A percentile compares a stretch with the other conserved stretches of the same genome.
Conservation (phyloP, 305 asterid species). For the Coffea humblotiana region DNA sequence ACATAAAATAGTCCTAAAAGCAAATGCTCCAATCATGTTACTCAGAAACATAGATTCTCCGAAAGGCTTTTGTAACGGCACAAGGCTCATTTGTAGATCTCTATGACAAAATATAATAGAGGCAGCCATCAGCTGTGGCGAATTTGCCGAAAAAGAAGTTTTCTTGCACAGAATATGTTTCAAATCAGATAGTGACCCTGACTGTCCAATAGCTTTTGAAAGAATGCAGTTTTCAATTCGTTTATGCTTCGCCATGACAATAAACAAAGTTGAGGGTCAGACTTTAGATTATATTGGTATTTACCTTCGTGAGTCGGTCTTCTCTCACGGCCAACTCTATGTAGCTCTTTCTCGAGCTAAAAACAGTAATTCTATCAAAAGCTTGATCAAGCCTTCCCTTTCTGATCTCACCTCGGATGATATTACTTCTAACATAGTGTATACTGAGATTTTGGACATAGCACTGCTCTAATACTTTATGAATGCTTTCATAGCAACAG, state of each 20-base stretch:
- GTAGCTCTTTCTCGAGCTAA: no score
- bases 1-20: neutral
- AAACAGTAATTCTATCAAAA: no score
- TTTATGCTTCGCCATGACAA: neutral
- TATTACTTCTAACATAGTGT: no score
- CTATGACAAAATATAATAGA: neutral
- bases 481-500: no score
- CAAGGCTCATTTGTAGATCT: neutral
- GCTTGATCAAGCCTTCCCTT: no score
- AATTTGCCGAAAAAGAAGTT: neutral
- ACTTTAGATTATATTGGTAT: neutral
- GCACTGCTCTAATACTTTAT: no score
- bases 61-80: constrained; percentile 4
- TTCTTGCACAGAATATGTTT: neutral
- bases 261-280: neutral
- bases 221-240: neutral
- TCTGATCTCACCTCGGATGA: no score
- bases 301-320: no score
- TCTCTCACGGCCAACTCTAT: no score
- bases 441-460: no score
- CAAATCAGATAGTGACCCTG: neutral
- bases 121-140: no score
- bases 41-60: constrained; percentile 3
- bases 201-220: neutral
- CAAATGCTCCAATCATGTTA: neutral